These are phyloP conservation scores for Bryoglossum gracile DNA, from an alignment of 495 filamentous ascomycete genomes.

Conservation along the genomic window DNA sequence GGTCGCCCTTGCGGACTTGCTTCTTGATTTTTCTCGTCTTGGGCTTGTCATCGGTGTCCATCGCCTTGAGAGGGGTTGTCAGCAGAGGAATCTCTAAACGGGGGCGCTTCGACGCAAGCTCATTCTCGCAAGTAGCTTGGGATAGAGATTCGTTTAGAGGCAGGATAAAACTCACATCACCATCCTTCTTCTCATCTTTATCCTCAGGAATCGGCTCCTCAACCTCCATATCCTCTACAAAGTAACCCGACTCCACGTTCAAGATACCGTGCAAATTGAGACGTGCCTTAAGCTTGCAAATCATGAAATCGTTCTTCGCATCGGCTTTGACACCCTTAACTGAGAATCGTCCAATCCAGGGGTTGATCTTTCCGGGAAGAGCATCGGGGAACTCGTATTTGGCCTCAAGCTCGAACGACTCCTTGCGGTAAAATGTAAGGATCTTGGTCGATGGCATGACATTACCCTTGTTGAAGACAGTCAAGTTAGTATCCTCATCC, in stretches of 20 bases:
- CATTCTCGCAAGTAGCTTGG: constrained; percentile 13
- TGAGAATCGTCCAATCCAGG: constrained; percentile 95
- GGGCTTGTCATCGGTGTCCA: constrained; percentile 78
- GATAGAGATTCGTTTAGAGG: background rate
- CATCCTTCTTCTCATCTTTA: constrained; percentile 45
- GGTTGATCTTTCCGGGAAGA: constrained; percentile 85
- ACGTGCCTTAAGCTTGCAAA: constrained; percentile 98
- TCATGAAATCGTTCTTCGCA: constrained; percentile 90
- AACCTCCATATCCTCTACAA: constrained; percentile 95
- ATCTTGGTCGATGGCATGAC: constrained; percentile 99
- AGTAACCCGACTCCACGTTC: constrained; percentile 96
- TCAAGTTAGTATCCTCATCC: constrained; percentile 95
- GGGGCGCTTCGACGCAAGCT: constrained; percentile 13
- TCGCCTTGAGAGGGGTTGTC: constrained; percentile 52
- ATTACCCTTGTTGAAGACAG: constrained; percentile 96
- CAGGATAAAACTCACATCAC: constrained; percentile 37
- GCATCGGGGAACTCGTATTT: constrained; percentile 79
- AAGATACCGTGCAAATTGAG: constrained; percentile 95
- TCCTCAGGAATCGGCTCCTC: constrained; percentile 83
- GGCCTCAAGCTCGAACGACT: constrained; percentile 93
- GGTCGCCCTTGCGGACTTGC: constrained; percentile 95
- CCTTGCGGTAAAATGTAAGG: constrained; percentile 98
- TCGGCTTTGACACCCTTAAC: constrained; percentile 85
- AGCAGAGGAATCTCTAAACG: constrained; percentile 12
- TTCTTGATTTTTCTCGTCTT: constrained; percentile 99